phyloP scores from a whole-genome alignment of 1,284 basidiomycete genomes.

The Takashimella koratensis region DNA sequence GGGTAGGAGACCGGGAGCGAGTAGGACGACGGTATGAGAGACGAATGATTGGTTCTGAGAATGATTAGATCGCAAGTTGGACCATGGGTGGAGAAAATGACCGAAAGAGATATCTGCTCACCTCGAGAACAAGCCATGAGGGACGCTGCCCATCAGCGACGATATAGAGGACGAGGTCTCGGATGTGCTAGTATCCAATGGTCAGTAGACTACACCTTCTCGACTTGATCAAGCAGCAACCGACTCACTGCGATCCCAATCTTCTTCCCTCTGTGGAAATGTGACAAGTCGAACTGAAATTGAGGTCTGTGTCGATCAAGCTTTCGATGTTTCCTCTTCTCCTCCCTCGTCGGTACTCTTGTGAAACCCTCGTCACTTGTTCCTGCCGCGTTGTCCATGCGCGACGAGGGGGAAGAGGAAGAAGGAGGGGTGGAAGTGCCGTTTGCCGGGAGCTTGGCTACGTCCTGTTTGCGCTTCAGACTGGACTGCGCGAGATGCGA shows the following conservation, averaged over 20 bases:
- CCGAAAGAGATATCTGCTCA: slow-evolving; percentile 49
- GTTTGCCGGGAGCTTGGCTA: no score
- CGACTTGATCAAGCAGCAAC: background rate
- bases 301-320: slow-evolving; percentile 60
- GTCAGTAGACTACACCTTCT: slow-evolving; percentile 9
- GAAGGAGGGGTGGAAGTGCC: background rate
- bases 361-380: slow-evolving; percentile 62
- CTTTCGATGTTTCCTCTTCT: slow-evolving; percentile 73
- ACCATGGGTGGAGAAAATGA: background rate
- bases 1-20: slow-evolving; percentile 75
- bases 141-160: slow-evolving; percentile 74
- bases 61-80: slow-evolving; percentile 3
- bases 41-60: slow-evolving; percentile 65
- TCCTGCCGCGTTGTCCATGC: no score
- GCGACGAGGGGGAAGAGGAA: background rate
- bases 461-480: no score
- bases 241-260: slow-evolving; percentile 68
- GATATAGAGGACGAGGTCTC: slow-evolving; percentile 76
- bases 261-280: slow-evolving; percentile 66
- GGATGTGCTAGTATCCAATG: slow-evolving; percentile 66
- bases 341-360: slow-evolving; percentile 56
- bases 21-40: slow-evolving; percentile 68
- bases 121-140: slow-evolving; percentile 78
- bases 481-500: no score
- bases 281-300: slow-evolving; percentile 72